phyloP scores from a whole-genome alignment of 768 basidiomycete species.

The Pleurotus cornucopiae region DNA sequence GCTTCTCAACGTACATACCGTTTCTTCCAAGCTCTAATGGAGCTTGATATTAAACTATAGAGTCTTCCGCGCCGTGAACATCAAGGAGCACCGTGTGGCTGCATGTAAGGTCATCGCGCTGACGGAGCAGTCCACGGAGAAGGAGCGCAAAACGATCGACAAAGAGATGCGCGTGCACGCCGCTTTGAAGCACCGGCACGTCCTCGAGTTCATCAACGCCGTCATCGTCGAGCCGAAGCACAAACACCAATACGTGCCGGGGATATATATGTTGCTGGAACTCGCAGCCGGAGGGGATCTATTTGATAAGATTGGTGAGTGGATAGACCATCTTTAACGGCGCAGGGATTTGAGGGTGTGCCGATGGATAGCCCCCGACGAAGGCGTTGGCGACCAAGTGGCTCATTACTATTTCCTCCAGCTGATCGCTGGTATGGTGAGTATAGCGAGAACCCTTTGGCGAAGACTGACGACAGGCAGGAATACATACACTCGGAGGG shows the following conservation, averaged over 20 bases:
- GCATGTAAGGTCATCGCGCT: constrained; percentile 84
- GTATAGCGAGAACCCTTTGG: constrained; percentile 16
- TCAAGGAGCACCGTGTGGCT: constrained; percentile 60
- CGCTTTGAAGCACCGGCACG: constrained; percentile 70
- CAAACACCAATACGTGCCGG: constrained; percentile 59
- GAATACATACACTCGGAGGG: constrained; percentile 84
- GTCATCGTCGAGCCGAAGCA: constrained; percentile 68
- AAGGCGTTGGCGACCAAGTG: constrained; percentile 81
- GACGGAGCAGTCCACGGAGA: constrained; percentile 57
- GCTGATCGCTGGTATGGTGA: constrained; percentile 76
- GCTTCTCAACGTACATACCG: constrained; percentile 71
- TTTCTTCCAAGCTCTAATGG: not conserved
- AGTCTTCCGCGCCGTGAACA: constrained; percentile 79
- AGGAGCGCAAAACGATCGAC: constrained; percentile 75
- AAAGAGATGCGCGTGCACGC: constrained; percentile 92
- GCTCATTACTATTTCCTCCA: constrained; percentile 91
- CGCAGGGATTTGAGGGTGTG: not conserved
- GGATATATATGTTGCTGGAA: constrained; percentile 90
- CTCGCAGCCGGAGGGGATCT: constrained; percentile 91
- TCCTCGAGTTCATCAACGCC: constrained; percentile 82
- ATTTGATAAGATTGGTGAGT: constrained; percentile 96
- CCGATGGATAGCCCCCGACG: constrained; percentile 68
- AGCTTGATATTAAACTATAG: constrained; percentile 30
- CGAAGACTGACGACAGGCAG: constrained; percentile 30
- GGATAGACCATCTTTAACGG: not conserved